Evolutionary conservation across 352 stramenopile genomes (phyloP).

Genomic region (Globisporangium camurandrum): DNA sequence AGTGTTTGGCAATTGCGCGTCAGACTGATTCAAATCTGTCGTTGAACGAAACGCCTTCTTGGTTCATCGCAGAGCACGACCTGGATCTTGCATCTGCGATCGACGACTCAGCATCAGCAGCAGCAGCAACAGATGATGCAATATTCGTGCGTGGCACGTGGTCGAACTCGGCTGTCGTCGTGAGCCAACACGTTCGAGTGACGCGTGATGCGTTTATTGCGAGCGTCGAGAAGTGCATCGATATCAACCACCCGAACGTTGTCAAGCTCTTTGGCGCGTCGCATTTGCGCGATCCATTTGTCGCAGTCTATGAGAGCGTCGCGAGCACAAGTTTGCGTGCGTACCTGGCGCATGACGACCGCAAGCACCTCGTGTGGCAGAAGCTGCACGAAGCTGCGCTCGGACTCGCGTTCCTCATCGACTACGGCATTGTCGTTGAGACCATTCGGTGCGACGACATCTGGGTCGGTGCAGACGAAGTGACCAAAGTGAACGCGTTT

Average conservation of each 20-base stretch:
- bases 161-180: conserved; percentile 23
- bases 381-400: conserved; percentile 3
- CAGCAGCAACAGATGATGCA: too few species aligned
- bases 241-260: conserved; percentile 18
- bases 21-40: too few species aligned
- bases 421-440: conserved; percentile 1
- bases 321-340: neutral
- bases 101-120: too few species aligned
- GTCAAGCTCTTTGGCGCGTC: conserved; percentile 20
- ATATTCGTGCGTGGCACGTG: conserved; percentile 17
- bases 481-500: conserved; percentile 3
- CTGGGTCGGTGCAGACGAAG: neutral
- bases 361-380: neutral
- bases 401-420: conserved; percentile 25
- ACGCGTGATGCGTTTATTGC: neutral
- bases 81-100: conserved; percentile 37
- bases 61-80: conserved; percentile 79
- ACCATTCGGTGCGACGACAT: neutral
- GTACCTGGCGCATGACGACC: neutral
- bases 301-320: conserved; percentile 11
- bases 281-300: conserved; percentile 6
- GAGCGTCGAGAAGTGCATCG: conserved; percentile 16
- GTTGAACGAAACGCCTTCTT: too few species aligned
- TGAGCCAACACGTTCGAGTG: neutral
- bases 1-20: neutral